phyloP scores from a whole-genome alignment of 305 asterid species.

The Euphrasia arctica region DNA sequence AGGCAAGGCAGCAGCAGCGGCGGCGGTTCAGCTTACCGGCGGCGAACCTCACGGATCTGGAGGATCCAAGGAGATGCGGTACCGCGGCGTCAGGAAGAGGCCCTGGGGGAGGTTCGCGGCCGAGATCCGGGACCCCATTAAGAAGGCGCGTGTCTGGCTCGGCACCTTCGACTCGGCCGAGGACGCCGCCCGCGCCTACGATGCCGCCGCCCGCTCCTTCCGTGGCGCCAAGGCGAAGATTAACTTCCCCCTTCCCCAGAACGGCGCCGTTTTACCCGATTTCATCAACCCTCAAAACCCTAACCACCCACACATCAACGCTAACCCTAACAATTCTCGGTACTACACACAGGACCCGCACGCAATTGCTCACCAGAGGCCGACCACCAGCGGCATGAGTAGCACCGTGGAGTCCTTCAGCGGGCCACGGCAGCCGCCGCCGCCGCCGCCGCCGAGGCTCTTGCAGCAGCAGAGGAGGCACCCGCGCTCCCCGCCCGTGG shows the following conservation, averaged over 20 bases:
- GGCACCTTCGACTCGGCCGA: conserved; percentile 62
- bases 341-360: conserved; percentile 33
- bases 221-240: conserved; percentile 55
- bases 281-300: conserved; percentile 31
- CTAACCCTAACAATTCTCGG: conserved; percentile 29
- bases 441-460: conserved; percentile 21
- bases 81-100: conserved; percentile 54
- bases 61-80: conserved; percentile 44
- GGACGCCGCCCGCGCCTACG: conserved; percentile 64
- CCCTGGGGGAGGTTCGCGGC: conserved; percentile 69
- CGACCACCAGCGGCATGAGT: conserved; percentile 51
- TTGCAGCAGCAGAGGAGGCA: conserved; percentile 30
- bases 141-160: conserved; percentile 59
- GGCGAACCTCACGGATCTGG: conserved; percentile 39
- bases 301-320: conserved; percentile 29
- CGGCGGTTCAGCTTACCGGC: conserved; percentile 25
- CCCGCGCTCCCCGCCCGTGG: conserved; percentile 50
- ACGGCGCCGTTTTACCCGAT: conserved; percentile 31
- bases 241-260: conserved; percentile 33
- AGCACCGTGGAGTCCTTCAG: conserved; percentile 55
- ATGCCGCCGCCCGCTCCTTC: conserved; percentile 49
- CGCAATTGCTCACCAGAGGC: conserved; percentile 39
- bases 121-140: conserved; percentile 58
- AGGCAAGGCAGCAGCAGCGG: conserved; percentile 14
- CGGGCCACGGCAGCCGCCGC: conserved; percentile 40